These are phyloP conservation scores for Verticillium klebahnii DNA, from an alignment of 2,329 filamentous ascomycete genomes.

Conservation along the genomic window DNA sequence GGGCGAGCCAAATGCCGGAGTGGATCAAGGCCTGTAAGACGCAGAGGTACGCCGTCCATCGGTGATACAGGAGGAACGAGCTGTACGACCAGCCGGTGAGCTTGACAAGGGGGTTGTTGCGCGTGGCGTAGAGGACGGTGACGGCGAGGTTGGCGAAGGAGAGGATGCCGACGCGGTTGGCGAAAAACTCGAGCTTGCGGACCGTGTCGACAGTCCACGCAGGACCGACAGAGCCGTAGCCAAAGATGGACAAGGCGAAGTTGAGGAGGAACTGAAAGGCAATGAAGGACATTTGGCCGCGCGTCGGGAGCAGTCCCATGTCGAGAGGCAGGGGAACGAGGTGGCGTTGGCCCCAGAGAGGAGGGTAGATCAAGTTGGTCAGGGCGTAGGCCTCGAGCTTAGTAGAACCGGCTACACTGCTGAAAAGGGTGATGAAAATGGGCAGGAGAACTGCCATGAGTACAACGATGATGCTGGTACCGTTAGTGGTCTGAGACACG, in stretches of 20 bases:
- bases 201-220: conserved; percentile 17
- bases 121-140: conserved; percentile 3
- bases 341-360: conserved; percentile 24
- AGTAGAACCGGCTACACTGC: conserved; percentile 25
- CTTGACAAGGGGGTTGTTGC: conserved; percentile 4
- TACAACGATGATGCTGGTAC: conserved; percentile 13
- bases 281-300: conserved; percentile 29
- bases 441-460: conserved; percentile 25
- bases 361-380: conserved; percentile 22
- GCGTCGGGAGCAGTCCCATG: conserved; percentile 25
- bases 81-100: conserved; percentile 7
- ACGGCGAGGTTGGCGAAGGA: conserved; percentile 7
- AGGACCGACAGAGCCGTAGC: conserved; percentile 16
- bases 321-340: conserved; percentile 22
- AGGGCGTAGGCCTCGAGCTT: neutral
- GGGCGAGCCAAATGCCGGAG: conserved; percentile 5
- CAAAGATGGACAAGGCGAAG: conserved; percentile 23
- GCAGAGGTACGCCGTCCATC: conserved; percentile 7
- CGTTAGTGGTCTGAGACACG: neutral
- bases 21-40: conserved; percentile 7
- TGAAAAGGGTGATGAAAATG: conserved; percentile 24
- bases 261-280: conserved; percentile 27
- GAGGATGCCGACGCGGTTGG: conserved; percentile 10
- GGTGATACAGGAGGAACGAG: conserved; percentile 8
- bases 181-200: conserved; percentile 17